Evolutionary conservation across 139 green algal genomes (phyloP).

Genomic region (Chlorella sp.): DNA sequence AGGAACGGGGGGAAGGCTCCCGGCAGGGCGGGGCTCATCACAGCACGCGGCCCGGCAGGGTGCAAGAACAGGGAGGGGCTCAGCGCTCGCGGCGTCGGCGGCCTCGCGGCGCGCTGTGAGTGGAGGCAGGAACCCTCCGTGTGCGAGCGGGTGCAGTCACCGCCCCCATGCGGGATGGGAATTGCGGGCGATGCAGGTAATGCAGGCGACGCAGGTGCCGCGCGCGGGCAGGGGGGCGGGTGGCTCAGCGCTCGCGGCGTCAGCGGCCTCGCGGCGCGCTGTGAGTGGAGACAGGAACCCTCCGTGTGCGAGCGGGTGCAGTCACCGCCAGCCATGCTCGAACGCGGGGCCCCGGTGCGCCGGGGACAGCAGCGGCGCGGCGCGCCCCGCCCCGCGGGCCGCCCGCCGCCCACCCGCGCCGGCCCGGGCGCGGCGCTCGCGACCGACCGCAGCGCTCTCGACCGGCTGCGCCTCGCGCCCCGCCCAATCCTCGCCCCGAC

Average conservation of each 20-base stretch:
- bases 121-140: constrained; percentile 7
- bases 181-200: background rate
- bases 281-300: constrained; percentile 6
- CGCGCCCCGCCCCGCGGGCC: too few relatives aligned
- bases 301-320: constrained; percentile 19
- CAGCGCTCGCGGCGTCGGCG: constrained; percentile 15
- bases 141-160: constrained; percentile 19
- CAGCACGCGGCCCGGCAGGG: background rate
- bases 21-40: background rate
- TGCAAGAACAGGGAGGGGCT: background rate
- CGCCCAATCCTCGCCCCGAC: too few relatives aligned
- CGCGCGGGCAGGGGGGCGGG: background rate
- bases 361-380: too few relatives aligned
- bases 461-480: too few relatives aligned
- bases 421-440: background rate
- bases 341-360: too few relatives aligned
- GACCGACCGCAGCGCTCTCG: too few relatives aligned
- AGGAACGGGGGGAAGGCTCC: background rate
- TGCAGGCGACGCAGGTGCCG: background rate
- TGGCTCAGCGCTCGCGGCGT: constrained; percentile 24
- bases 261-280: background rate
- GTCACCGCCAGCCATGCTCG: too few relatives aligned
- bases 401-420: too few relatives aligned
- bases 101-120: background rate
- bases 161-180: background rate